Evolutionary conservation across 148 eudicot genomes (phyloP).

Genomic region (Fallopia convolvulus): DNA sequence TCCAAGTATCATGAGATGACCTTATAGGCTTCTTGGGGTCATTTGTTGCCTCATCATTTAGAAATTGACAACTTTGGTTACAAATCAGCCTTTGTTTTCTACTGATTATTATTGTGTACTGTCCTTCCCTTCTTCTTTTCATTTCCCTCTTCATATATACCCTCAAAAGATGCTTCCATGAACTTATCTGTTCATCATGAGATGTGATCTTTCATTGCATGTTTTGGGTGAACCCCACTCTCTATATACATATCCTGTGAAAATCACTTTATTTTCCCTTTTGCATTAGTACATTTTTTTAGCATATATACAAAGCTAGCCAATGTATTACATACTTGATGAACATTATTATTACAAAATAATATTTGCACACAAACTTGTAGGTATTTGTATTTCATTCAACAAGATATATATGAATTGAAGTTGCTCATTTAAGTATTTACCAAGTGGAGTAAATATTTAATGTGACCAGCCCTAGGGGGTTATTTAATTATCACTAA

Average conservation of each 20-base stretch:
- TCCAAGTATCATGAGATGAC: no score
- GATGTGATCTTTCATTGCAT: background rate
- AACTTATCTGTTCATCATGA: conserved; percentile 2
- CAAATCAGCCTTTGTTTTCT: background rate
- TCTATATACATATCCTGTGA: background rate
- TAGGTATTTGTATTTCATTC: no score
- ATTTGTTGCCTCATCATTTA: background rate
- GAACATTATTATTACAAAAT: no score
- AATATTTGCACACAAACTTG: no score
- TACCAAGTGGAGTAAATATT: background rate
- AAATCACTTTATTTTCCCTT: background rate
- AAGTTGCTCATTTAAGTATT: background rate
- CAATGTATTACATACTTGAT: no score
- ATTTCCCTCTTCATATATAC: background rate
- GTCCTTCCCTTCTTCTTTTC: background rate
- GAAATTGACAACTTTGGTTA: background rate
- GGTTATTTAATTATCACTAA: background rate
- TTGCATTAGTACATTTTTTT: background rate
- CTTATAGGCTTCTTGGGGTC: no score
- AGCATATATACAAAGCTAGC: no score
- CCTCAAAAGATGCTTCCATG: conserved; percentile 2
- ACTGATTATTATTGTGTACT: background rate
- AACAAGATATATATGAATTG: background rate
- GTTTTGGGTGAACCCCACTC: background rate
- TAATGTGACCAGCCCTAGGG: background rate